Evolutionary conservation across 352 stramenopile species (phyloP).

Genomic region (Discostella stelligera): DNA sequence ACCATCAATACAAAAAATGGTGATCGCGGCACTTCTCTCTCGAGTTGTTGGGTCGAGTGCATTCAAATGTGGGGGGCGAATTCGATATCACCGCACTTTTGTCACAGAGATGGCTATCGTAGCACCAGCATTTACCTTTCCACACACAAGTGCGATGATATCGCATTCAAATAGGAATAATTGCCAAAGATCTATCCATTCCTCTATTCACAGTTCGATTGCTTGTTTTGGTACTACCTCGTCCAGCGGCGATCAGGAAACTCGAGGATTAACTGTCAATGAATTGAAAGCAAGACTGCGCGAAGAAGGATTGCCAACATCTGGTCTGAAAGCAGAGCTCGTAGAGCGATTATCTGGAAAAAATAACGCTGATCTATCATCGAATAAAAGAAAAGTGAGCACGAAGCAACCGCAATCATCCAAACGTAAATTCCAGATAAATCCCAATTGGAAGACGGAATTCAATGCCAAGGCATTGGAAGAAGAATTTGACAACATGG

Average conservation of each 20-base stretch:
- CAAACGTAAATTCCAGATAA: slow-evolving; percentile 57
- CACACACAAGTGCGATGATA: background rate
- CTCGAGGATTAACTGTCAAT: slow-evolving; percentile 40
- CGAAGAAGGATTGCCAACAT: slow-evolving; percentile 38
- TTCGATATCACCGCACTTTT: background rate
- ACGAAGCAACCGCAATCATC: slow-evolving; percentile 26
- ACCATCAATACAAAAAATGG: slow-evolving; percentile 26
- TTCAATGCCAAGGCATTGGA: slow-evolving; percentile 58
- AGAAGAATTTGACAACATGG: slow-evolving; percentile 74
- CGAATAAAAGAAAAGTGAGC: slow-evolving; percentile 32
- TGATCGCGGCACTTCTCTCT: slow-evolving; percentile 2
- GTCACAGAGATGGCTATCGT: background rate
- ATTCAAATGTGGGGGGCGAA: slow-evolving; percentile 12
- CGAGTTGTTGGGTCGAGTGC: slow-evolving; percentile 4
- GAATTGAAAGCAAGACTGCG: slow-evolving; percentile 48
- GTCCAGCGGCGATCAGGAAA: slow-evolving; percentile 12
- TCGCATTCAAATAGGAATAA: slow-evolving; percentile 1
- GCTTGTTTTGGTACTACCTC: slow-evolving; percentile 19
- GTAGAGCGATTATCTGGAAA: slow-evolving; percentile 27
- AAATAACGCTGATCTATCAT: background rate
- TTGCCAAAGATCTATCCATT: background rate
- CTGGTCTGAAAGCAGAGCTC: slow-evolving; percentile 50
- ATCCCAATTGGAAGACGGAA: slow-evolving; percentile 54
- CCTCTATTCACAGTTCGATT: slow-evolving; percentile 10
- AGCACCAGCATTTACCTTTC: background rate